phyloP scores from a whole-genome alignment of 2,329 filamentous ascomycete species.

The Cryphonectria parasitica region DNA sequence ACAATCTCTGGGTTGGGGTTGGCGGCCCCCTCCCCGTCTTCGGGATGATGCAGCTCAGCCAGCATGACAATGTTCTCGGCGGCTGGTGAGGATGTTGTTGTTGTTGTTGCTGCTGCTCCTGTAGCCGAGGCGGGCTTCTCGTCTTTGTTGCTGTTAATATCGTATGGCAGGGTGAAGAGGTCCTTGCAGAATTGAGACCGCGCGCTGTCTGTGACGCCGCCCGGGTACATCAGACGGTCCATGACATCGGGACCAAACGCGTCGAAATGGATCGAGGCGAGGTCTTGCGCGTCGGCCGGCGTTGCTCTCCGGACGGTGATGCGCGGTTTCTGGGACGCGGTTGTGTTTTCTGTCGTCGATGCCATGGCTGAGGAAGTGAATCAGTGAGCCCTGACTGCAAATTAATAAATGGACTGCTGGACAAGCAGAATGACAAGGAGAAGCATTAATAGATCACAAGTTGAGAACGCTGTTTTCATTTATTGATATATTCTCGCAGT shows the following conservation, averaged over 20 bases:
- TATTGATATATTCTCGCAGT: neutral
- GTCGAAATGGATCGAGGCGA: constrained; percentile 21
- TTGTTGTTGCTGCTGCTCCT: too few relatives aligned
- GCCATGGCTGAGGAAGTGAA: constrained; percentile 9
- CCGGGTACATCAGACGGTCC: constrained; percentile 34
- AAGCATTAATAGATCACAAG: neutral
- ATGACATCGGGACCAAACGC: constrained; percentile 31
- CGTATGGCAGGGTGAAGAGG: constrained; percentile 25
- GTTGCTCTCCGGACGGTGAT: constrained; percentile 21
- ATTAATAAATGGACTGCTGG: too few relatives aligned
- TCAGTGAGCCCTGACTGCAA: neutral
- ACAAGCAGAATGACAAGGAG: neutral
- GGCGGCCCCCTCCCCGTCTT: constrained; percentile 12
- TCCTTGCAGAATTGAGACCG: constrained; percentile 28
- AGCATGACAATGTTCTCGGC: constrained; percentile 31
- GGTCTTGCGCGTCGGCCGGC: constrained; percentile 13
- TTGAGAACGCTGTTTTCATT: neutral
- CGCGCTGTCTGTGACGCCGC: constrained; percentile 30
- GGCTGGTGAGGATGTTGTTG: neutral
- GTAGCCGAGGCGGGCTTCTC: neutral
- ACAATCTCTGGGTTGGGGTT: constrained; percentile 33
- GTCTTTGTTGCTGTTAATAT: neutral
- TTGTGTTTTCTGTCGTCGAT: neutral
- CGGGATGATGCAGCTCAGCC: constrained; percentile 34
- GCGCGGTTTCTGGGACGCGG: neutral